A percentile compares a stretch with the other conserved stretches of the same genome.
phyloP scores from a whole-genome alignment of 106 monocot genomes.

The Dioscorea alata region DNA sequence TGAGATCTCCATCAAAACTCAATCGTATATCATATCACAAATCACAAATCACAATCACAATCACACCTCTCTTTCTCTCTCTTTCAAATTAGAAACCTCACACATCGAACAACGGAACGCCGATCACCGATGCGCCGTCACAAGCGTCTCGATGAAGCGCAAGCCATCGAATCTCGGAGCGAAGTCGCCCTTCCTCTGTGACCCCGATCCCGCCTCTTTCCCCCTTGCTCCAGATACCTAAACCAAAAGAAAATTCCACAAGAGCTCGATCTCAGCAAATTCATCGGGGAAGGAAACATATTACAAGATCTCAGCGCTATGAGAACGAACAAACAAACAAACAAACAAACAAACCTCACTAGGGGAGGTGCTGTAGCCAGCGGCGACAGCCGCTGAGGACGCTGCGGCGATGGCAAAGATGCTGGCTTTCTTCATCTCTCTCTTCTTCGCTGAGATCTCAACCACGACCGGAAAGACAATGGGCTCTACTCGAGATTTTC shows the following conservation, averaged over 20 bases:
- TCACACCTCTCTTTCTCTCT: no score
- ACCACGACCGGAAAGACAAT: no score
- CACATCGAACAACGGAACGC: no score
- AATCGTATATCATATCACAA: no score
- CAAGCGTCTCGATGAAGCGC: slow-evolving; percentile 10
- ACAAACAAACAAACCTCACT: no score
- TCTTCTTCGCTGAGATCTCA: neutral
- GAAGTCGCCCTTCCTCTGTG: neutral
- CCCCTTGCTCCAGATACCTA: neutral
- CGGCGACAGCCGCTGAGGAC: neutral
- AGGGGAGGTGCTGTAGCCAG: neutral
- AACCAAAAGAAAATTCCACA: neutral
- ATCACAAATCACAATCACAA: no score
- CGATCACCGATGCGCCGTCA: slow-evolving; percentile 6
- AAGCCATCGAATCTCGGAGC: slow-evolving; percentile 6
- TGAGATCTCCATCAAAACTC: no score
- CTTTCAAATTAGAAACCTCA: no score
- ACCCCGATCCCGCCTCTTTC: neutral
- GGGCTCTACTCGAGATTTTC: no score
- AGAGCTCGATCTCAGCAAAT: neutral
- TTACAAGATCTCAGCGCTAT: neutral
- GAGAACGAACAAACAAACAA: no score
- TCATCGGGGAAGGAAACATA: neutral
- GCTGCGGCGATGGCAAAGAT: slow-evolving; percentile 4
- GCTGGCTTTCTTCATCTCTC: slow-evolving; percentile 10